phyloP scores from a whole-genome alignment of 805 yeast genomes.

The Candida sonorensis region DNA sequence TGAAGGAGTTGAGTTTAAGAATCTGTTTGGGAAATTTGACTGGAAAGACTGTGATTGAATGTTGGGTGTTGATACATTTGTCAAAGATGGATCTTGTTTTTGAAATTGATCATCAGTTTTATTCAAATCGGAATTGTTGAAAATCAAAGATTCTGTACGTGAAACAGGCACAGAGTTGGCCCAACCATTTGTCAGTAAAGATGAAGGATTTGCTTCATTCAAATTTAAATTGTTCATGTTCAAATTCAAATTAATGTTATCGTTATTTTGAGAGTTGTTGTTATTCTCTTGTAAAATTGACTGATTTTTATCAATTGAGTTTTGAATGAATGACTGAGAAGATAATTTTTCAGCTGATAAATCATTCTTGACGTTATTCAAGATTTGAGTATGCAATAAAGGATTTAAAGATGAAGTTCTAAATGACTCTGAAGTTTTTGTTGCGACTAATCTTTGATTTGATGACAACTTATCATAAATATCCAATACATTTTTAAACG shows the following conservation, averaged over 20 bases:
- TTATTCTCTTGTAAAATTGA: too few relatives aligned
- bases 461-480: conserved; percentile 40
- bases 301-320: too few relatives aligned
- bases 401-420: conserved; percentile 21
- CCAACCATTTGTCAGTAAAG: too few relatives aligned
- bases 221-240: not conserved
- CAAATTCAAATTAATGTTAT: conserved; percentile 10
- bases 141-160: not conserved
- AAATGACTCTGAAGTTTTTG: conserved; percentile 22
- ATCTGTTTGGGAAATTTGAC: conserved; percentile 1
- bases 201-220: not conserved
- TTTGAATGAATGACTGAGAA: too few relatives aligned
- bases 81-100: conserved; percentile 1
- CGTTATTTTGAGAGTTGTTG: too few relatives aligned
- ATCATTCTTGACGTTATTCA: conserved; percentile 19
- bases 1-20: not conserved
- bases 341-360: conserved; percentile 13
- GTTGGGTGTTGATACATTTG: not conserved
- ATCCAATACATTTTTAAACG: conserved; percentile 45
- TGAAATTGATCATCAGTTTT: too few relatives aligned
- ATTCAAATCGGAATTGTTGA: too few relatives aligned
- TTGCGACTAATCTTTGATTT: conserved; percentile 20
- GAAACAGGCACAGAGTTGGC: too few relatives aligned
- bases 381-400: conserved; percentile 11
- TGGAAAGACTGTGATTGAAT: not conserved